phyloP scores from a whole-genome alignment of 2,329 filamentous ascomycete genomes.

The Cephalotrichum gorgonifer region DNA sequence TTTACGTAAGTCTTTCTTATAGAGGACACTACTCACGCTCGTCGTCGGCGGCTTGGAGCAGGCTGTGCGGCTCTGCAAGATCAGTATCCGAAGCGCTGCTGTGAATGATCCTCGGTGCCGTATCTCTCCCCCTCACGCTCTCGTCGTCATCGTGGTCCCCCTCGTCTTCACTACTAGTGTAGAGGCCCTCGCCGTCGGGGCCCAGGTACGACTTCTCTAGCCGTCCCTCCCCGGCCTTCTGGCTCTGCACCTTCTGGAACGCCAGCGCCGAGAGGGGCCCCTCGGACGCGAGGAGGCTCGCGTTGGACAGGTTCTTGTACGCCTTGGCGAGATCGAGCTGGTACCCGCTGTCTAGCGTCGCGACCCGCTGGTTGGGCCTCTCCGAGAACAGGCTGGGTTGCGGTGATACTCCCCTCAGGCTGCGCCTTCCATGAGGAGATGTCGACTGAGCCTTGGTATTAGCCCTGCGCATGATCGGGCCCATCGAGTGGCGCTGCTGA shows the following conservation, averaged over 20 bases:
- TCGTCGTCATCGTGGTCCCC: conserved; percentile 59
- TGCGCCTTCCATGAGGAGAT: conserved; percentile 39
- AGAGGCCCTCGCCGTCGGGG: conserved; percentile 54
- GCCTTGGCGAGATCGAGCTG: conserved; percentile 58
- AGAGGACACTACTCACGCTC: conserved; percentile 51
- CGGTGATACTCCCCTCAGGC: conserved; percentile 29
- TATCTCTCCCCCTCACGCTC: conserved; percentile 46
- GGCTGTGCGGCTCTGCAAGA: conserved; percentile 37
- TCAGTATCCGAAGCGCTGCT: conserved; percentile 21
- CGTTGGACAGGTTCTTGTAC: conserved; percentile 62
- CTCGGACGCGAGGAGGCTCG: conserved; percentile 52
- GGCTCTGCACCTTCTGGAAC: conserved; percentile 37
- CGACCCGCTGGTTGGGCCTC: conserved; percentile 20
- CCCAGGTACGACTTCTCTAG: conserved; percentile 58
- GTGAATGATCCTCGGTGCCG: conserved; percentile 20
- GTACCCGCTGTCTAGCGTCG: conserved; percentile 49
- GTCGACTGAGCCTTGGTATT: conserved; percentile 44
- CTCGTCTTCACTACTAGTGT: conserved; percentile 56
- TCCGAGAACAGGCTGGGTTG: too few species aligned
- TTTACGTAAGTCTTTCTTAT: neutral
- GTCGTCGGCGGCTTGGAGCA: conserved; percentile 67
- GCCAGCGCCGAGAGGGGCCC: conserved; percentile 53
- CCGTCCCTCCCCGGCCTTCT: conserved; percentile 37
- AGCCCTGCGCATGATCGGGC: conserved; percentile 20
- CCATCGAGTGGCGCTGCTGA: conserved; percentile 16